Conservation (phyloP, 1,284 basidiomycete genomes). For the Golubevia sp. region DNA sequence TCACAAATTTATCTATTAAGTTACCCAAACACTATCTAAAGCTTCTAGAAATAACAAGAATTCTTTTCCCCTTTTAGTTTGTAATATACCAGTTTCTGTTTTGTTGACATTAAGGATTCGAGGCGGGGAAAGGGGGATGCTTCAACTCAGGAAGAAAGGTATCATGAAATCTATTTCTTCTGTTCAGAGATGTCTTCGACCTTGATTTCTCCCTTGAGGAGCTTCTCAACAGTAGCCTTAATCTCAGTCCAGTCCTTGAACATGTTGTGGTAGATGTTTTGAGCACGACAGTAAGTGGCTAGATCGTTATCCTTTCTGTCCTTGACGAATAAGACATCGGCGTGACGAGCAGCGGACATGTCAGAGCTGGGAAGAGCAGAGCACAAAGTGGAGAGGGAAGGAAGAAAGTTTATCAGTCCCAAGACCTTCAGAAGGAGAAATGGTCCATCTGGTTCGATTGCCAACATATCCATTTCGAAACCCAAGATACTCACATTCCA, state of each 20-base stretch:
- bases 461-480: not conserved
- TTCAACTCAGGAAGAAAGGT: too few relatives aligned
- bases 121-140: too few relatives aligned
- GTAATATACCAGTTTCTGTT: too few relatives aligned
- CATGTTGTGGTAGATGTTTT: constrained; percentile 53
- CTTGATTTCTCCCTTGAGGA: constrained; percentile 32
- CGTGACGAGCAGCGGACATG: constrained; percentile 60
- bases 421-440: too few relatives aligned
- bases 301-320: constrained; percentile 60
- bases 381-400: not conserved
- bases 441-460: too few relatives aligned
- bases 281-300: constrained; percentile 48
- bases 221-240: constrained; percentile 44
- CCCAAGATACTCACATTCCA: constrained; percentile 29
- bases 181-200: constrained; percentile 19
- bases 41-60: too few relatives aligned
- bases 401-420: too few relatives aligned
- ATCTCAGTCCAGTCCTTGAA: constrained; percentile 57
- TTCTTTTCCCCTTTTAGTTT: too few relatives aligned
- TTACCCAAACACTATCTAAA: too few relatives aligned
- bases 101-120: too few relatives aligned
- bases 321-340: constrained; percentile 59
- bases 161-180: too few relatives aligned
- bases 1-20: too few relatives aligned
- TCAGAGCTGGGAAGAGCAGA: constrained; percentile 30